phyloP scores from a whole-genome alignment of 2,329 filamentous ascomycete species.

The Fusarium pseudocircinatum region DNA sequence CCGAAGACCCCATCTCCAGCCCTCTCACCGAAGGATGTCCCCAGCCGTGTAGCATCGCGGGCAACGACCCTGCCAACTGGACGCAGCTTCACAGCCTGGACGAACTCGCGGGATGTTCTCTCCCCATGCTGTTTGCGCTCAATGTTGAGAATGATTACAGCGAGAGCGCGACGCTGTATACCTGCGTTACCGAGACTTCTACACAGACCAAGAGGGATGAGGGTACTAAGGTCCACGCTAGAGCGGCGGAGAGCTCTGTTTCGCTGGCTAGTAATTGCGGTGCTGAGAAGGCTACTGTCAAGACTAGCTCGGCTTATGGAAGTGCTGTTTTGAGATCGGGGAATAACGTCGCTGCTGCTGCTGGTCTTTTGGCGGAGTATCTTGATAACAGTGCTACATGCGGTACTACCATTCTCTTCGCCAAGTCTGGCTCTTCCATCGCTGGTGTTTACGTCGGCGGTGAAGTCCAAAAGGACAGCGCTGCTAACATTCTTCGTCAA shows the following conservation, averaged over 20 bases:
- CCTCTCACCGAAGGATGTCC: conserved; percentile 40
- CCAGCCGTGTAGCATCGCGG: conserved; percentile 28
- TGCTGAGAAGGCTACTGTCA: conserved; percentile 29
- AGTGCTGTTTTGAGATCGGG: conserved; percentile 15
- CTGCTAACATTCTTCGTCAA: conserved; percentile 21
- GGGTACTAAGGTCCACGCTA: conserved; percentile 8
- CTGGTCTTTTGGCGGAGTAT: conserved; percentile 33
- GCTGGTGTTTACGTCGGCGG: conserved; percentile 39
- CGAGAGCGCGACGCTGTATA: conserved; percentile 39
- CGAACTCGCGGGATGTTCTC: conserved; percentile 27
- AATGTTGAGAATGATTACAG: conserved; percentile 38
- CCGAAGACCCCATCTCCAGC: conserved; percentile 38
- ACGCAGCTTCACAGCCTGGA: conserved; percentile 38
- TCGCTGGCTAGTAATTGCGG: conserved; percentile 34
- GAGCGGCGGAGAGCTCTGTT: conserved; percentile 23
- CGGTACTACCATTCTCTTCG: conserved; percentile 38
- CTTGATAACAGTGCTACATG: conserved; percentile 30
- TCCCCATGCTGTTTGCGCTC: conserved; percentile 35
- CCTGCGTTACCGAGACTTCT: conserved; percentile 19
- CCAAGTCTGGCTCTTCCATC: conserved; percentile 35
- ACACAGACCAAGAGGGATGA: conserved; percentile 20
- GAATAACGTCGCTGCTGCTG: conserved; percentile 9
- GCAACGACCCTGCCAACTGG: conserved; percentile 37
- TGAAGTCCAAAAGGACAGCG: conserved; percentile 38
- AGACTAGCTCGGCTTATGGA: conserved; percentile 18